A percentile compares a stretch with the other conserved stretches of the same genome.
These are phyloP conservation scores for Aspergillus quadrilineatus DNA, from an alignment of 2,329 filamentous ascomycete species.

Conservation along the genomic window DNA sequence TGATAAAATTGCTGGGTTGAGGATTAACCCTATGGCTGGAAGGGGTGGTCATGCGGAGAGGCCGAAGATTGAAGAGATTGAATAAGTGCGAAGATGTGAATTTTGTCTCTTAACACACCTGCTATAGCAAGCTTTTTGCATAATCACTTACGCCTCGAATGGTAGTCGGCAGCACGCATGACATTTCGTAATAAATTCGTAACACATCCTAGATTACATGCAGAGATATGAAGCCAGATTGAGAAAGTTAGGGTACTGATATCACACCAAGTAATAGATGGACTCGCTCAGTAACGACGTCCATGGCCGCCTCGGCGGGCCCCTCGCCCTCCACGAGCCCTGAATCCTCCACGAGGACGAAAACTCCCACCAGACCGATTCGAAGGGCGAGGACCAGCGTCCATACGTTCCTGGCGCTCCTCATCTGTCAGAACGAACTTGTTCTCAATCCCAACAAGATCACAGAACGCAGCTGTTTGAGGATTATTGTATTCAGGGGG, in stretches of 20 bases:
- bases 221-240: not conserved
- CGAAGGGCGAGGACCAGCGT: constrained; percentile 54
- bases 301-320: constrained; percentile 18
- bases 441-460: constrained; percentile 73
- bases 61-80: constrained; percentile 46
- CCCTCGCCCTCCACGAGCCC: constrained; percentile 22
- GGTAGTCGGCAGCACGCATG: not conserved
- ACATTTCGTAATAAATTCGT: not conserved
- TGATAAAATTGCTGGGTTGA: constrained; percentile 40
- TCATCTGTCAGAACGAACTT: constrained; percentile 71
- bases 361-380: constrained; percentile 18
- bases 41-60: constrained; percentile 12
- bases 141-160: no score
- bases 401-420: constrained; percentile 62
- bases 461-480: constrained; percentile 80
- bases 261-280: not conserved
- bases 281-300: no score
- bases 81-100: constrained; percentile 24
- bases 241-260: not conserved
- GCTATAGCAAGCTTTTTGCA: no score
- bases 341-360: constrained; percentile 22
- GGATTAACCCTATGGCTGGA: constrained; percentile 35
- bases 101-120: no score
- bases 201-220: not conserved
- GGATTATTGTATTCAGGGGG: constrained; percentile 82